Conservation (phyloP, 805 yeast species). For the Pichia rugopelliculosa region DNA sequence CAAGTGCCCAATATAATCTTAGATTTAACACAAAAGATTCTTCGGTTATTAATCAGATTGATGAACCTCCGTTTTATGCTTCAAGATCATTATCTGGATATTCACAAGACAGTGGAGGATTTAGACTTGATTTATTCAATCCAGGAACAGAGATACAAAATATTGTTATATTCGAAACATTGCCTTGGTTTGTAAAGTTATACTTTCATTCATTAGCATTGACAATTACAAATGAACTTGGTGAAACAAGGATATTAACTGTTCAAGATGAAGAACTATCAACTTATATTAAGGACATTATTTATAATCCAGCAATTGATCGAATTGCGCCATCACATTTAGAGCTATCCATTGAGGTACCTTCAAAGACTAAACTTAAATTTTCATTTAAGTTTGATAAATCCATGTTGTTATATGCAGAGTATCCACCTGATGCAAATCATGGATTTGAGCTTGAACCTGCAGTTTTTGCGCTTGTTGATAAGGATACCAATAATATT, state of each 20-base stretch:
- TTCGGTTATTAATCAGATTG: conserved; percentile 31
- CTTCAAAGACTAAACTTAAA: conserved; percentile 53
- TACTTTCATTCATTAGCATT: conserved; percentile 64
- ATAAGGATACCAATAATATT: conserved; percentile 13
- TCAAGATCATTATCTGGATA: conserved; percentile 87
- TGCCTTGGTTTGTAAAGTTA: conserved; percentile 90
- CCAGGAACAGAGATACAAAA: conserved; percentile 42
- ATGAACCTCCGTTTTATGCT: conserved; percentile 57
- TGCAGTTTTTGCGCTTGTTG: conserved; percentile 61
- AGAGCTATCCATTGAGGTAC: conserved; percentile 59
- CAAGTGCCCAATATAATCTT: conserved; percentile 29
- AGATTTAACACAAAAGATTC: conserved; percentile 40
- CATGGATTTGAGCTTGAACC: conserved; percentile 96
- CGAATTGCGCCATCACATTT: conserved; percentile 75
- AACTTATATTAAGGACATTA: conserved; percentile 40
- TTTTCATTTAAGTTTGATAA: conserved; percentile 80
- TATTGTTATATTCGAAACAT: conserved; percentile 64
- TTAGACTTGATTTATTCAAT: conserved; percentile 72
- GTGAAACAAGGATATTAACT: conserved; percentile 11
- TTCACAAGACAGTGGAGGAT: conserved; percentile 86
- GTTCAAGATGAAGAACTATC: conserved; percentile 25
- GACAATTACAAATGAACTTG: conserved; percentile 18
- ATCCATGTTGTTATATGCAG: conserved; percentile 73
- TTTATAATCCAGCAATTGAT: conserved; percentile 73
- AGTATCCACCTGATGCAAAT: conserved; percentile 99